Evolutionary conservation across 352 stramenopile genomes (phyloP).

Genomic region (Pythium folliculosum): DNA sequence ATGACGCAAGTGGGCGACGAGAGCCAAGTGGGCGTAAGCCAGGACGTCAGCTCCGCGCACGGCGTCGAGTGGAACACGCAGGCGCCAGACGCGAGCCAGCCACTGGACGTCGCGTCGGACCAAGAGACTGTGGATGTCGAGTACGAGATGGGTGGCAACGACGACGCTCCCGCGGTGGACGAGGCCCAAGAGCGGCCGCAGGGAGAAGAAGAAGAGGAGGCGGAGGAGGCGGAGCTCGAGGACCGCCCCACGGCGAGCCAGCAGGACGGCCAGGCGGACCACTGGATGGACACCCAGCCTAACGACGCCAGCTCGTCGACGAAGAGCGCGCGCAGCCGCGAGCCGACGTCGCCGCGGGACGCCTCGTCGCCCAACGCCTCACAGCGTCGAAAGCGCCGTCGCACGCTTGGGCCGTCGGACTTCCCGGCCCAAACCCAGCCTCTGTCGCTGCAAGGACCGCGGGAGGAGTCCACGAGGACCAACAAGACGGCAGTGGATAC

Average conservation of each 20-base stretch:
- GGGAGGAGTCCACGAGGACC: not conserved
- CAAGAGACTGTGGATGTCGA: slow-evolving; percentile 5
- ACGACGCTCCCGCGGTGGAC: not conserved
- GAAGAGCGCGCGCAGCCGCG: not conserved
- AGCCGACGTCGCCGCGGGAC: not conserved
- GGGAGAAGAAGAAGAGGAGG: not conserved
- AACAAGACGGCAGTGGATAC: not conserved
- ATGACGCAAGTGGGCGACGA: slow-evolving; percentile 14
- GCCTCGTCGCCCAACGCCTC: not conserved
- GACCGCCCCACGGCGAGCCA: slow-evolving; percentile 11
- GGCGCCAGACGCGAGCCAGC: not conserved
- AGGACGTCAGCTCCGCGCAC: not conserved
- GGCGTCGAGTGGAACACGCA: not conserved
- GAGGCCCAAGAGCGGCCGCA: not conserved
- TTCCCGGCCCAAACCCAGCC: no score
- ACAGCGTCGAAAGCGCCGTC: slow-evolving; percentile 19
- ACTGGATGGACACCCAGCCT: slow-evolving; percentile 22
- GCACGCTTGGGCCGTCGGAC: not conserved
- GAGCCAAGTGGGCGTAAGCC: slow-evolving; percentile 2
- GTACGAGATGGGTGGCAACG: slow-evolving; percentile 7
- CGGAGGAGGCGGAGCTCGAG: not conserved
- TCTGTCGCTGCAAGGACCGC: no score
- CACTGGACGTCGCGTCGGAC: not conserved
- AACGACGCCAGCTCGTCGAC: not conserved
- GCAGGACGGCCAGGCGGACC: slow-evolving; percentile 24